These are phyloP conservation scores for Pseudevernia furfuracea DNA, from an alignment of 495 filamentous ascomycete species.

Conservation along the genomic window DNA sequence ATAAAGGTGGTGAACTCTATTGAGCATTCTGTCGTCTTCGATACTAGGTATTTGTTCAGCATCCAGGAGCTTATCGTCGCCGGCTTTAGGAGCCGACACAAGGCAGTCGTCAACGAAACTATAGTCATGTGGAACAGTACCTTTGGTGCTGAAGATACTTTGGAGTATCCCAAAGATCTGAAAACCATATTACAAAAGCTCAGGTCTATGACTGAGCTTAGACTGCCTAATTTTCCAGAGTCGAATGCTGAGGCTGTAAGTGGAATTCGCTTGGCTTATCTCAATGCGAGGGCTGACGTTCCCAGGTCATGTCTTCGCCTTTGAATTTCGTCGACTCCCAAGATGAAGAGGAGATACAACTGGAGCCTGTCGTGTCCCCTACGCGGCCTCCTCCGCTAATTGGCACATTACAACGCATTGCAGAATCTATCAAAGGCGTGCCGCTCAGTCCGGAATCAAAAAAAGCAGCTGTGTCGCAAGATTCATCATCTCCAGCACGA, in stretches of 20 bases:
- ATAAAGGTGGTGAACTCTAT: constrained; percentile 22
- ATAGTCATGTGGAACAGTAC: constrained; percentile 53
- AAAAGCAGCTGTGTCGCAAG: neutral
- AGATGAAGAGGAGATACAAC: constrained; percentile 26
- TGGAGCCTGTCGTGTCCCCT: neutral
- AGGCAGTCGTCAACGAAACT: constrained; percentile 43
- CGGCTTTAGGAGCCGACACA: constrained; percentile 48
- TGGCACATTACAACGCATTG: neutral
- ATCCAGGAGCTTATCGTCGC: constrained; percentile 49
- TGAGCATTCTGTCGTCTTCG: constrained; percentile 26
- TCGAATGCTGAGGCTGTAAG: constrained; percentile 33
- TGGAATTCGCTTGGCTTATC: neutral
- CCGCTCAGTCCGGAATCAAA: neutral
- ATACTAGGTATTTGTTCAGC: constrained; percentile 37
- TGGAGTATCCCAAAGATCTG: constrained; percentile 44
- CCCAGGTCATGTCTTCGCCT: constrained; percentile 27
- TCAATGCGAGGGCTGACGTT: constrained; percentile 17
- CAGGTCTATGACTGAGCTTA: constrained; percentile 40
- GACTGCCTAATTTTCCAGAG: constrained; percentile 40
- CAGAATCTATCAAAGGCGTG: neutral
- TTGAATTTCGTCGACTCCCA: constrained; percentile 47
- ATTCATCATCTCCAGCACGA: constrained; percentile 10
- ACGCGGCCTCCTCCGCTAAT: neutral
- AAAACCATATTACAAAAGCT: constrained; percentile 42
- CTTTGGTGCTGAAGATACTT: constrained; percentile 40